Percentiles rank a stretch among this genome's conserved stretches.
phyloP scores from a whole-genome alignment of 306 rosid species.

The Castanospermum australe region DNA sequence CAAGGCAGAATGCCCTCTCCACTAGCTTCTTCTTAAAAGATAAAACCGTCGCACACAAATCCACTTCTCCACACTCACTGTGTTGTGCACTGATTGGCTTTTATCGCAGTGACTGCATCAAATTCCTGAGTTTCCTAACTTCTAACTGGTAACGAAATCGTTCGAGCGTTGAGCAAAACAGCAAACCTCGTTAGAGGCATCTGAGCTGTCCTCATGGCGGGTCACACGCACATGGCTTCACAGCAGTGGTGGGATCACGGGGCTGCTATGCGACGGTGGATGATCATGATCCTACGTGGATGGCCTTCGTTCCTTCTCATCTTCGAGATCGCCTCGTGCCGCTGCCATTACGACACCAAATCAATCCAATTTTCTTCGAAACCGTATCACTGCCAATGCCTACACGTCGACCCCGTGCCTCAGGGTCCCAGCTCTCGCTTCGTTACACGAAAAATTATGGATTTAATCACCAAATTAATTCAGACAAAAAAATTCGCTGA shows the following conservation, averaged over 20 bases:
- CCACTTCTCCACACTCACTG: too few species aligned
- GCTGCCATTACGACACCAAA: background rate
- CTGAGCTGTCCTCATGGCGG: constrained; percentile 34
- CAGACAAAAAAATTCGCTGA: too few species aligned
- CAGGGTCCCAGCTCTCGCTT: background rate
- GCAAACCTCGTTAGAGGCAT: background rate
- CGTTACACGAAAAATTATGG: too few species aligned
- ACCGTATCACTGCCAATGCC: background rate
- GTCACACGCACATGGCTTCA: constrained; percentile 34
- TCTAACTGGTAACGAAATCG: too few species aligned
- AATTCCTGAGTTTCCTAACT: too few species aligned
- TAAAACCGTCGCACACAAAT: too few species aligned
- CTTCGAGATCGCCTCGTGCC: constrained; percentile 19
- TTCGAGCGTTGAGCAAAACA: too few species aligned
- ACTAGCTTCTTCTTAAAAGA: too few species aligned
- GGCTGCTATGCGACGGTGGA: constrained; percentile 22
- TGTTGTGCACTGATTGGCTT: too few species aligned
- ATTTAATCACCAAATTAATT: too few species aligned
- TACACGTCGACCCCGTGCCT: constrained; percentile 36
- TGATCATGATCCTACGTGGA: background rate
- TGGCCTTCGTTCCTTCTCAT: constrained; percentile 19
- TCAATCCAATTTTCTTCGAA: background rate
- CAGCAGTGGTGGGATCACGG: background rate
- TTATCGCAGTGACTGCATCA: too few species aligned
- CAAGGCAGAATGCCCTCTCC: too few species aligned